Percentiles rank a stretch among this genome's conserved stretches.
phyloP scores from a whole-genome alignment of 2,329 filamentous ascomycete genomes.

The Colletotrichum sp. region DNA sequence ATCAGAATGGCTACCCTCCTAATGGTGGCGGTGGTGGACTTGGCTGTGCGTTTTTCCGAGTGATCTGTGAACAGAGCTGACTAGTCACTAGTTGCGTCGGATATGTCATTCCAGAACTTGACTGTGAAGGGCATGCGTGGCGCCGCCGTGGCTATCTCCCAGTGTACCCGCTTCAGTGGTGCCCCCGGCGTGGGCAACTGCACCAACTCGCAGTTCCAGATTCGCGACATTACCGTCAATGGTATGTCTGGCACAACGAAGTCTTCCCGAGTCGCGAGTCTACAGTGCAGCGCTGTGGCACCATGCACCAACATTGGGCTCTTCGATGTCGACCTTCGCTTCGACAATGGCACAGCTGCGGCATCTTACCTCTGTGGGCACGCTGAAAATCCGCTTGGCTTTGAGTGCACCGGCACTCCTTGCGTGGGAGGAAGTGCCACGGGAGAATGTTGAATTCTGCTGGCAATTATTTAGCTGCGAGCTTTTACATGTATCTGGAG shows the following conservation, averaged over 20 bases:
- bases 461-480: not conserved
- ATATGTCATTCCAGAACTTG: constrained; percentile 14
- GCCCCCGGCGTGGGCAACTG: constrained; percentile 36
- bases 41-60: constrained; percentile 35
- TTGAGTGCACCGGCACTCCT: not conserved
- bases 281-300: constrained; percentile 7
- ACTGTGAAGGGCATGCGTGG: constrained; percentile 20
- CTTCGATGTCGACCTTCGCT: not conserved
- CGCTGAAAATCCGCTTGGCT: not conserved
- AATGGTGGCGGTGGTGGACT: constrained; percentile 55
- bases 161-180: constrained; percentile 32
- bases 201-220: constrained; percentile 35
- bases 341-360: not conserved
- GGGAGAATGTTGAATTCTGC: not conserved
- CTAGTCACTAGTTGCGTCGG: not conserved
- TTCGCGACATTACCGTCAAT: constrained; percentile 27
- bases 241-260: constrained; percentile 5
- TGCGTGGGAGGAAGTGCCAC: not conserved
- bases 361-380: not conserved
- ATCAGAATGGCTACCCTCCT: constrained; percentile 46
- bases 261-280: not conserved
- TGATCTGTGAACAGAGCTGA: not conserved
- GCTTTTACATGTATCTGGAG: not conserved
- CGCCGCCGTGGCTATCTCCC: constrained; percentile 32
- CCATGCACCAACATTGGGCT: not conserved